Conservation (phyloP, 2,329 filamentous ascomycete genomes). For the Penicillium nordicum region DNA sequence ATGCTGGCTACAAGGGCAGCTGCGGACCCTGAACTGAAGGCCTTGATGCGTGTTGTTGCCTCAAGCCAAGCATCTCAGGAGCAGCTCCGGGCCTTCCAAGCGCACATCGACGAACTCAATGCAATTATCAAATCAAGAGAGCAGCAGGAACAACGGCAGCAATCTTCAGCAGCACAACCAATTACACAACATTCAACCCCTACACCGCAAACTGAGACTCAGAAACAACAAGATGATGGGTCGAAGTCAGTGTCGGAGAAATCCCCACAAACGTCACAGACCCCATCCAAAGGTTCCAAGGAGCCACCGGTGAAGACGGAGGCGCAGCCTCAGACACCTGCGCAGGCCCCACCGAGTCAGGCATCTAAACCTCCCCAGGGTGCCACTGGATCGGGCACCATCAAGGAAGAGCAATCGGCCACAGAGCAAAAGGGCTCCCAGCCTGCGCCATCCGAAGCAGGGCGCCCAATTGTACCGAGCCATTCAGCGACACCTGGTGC, state of each 20-base stretch:
- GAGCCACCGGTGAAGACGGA: slow-evolving; percentile 1
- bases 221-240: slow-evolving; percentile 26
- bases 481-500: slow-evolving; percentile 10
- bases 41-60: slow-evolving; percentile 51
- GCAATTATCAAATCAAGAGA: slow-evolving; percentile 47
- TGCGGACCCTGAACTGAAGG: slow-evolving; percentile 48
- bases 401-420: slow-evolving; percentile 31
- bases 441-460: slow-evolving; percentile 6
- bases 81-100: slow-evolving; percentile 49
- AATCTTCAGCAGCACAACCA: slow-evolving; percentile 14
- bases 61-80: slow-evolving; percentile 49
- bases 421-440: slow-evolving; percentile 9
- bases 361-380: slow-evolving; percentile 9
- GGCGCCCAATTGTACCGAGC: slow-evolving; percentile 10
- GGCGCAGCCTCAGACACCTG: slow-evolving; percentile 11
- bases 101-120: slow-evolving; percentile 52
- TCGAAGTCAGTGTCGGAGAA: slow-evolving; percentile 17
- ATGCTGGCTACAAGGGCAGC: slow-evolving; percentile 52
- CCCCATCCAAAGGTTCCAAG: slow-evolving; percentile 14
- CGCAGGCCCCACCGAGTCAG: background rate
- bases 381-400: slow-evolving; percentile 13
- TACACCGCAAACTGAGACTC: slow-evolving; percentile 23
- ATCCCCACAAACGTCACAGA: slow-evolving; percentile 9
- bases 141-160: slow-evolving; percentile 38
- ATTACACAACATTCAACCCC: slow-evolving; percentile 9